These are phyloP conservation scores for Amylostereum chailletii DNA, from an alignment of 1,284 basidiomycete genomes.

Conservation along the genomic window DNA sequence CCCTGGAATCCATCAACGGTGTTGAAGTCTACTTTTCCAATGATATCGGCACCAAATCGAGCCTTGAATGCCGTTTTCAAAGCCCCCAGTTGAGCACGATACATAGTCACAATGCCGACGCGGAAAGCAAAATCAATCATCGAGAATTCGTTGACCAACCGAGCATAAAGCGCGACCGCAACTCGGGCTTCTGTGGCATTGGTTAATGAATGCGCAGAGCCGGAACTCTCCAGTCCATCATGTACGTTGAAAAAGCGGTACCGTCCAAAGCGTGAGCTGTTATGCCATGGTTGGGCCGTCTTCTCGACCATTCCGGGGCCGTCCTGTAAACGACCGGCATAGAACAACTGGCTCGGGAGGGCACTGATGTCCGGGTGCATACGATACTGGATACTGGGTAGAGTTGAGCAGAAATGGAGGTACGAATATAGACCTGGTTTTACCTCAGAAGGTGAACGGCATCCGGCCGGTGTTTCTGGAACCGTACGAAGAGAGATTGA, in stretches of 20 bases:
- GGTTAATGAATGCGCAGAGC: constrained; percentile 61
- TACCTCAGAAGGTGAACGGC: constrained; percentile 89
- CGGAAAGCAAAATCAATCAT: constrained; percentile 64
- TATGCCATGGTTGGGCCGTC: constrained; percentile 86
- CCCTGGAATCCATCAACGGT: constrained; percentile 99
- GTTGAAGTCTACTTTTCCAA: constrained; percentile 83
- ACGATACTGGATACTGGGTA: constrained; percentile 88
- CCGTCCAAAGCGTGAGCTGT: constrained; percentile 69
- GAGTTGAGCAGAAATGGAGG: neutral
- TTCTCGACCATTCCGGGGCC: constrained; percentile 85
- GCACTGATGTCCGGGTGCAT: constrained; percentile 97
- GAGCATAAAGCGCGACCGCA: constrained; percentile 74
- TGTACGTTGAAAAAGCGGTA: constrained; percentile 87
- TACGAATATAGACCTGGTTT: constrained; percentile 10
- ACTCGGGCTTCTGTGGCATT: constrained; percentile 75
- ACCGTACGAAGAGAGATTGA: constrained; percentile 89
- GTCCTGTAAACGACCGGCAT: constrained; percentile 74
- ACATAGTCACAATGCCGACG: constrained; percentile 93
- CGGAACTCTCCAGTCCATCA: constrained; percentile 45
- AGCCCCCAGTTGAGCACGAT: constrained; percentile 84
- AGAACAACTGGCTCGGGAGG: constrained; percentile 89
- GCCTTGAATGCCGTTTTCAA: constrained; percentile 65
- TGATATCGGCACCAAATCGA: constrained; percentile 68
- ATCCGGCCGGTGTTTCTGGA: constrained; percentile 73
- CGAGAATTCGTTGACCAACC: constrained; percentile 63